A percentile compares a stretch with the other conserved stretches of the same genome.
Conservation (phyloP, 2,329 filamentous ascomycete species). For the Sporothrix dimorphospora region DNA sequence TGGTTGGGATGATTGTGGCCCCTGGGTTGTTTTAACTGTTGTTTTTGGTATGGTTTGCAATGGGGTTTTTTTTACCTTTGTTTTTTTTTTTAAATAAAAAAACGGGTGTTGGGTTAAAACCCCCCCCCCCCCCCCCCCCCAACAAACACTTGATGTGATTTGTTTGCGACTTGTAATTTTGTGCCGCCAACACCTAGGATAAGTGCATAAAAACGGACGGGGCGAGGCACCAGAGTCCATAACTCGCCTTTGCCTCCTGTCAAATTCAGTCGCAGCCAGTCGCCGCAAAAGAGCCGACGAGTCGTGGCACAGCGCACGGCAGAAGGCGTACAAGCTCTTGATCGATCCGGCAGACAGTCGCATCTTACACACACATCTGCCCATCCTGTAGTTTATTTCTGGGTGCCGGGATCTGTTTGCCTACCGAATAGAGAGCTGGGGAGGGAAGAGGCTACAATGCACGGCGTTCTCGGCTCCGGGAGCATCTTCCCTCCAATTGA, state of each 20-base stretch:
- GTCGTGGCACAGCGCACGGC: slow-evolving; percentile 26
- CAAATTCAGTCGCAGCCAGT: background rate
- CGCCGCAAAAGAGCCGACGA: slow-evolving; percentile 22
- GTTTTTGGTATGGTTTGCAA: too few species aligned
- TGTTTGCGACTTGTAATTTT: background rate
- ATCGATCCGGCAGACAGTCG: slow-evolving; percentile 27
- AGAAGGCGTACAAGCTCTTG: slow-evolving; percentile 20
- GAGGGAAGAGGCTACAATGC: background rate
- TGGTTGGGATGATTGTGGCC: too few species aligned
- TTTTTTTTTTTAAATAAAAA: too few species aligned
- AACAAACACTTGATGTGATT: background rate
- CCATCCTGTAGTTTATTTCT: slow-evolving; percentile 5
- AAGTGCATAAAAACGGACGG: background rate
- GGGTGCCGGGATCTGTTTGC: background rate
- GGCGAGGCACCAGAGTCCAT: too few species aligned
- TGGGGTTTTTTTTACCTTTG: too few species aligned
- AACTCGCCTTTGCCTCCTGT: background rate
- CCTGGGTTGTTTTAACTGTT: too few species aligned
- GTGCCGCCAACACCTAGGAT: background rate
- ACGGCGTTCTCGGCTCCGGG: background rate
- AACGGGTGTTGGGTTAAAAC: too few species aligned
- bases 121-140: too few species aligned
- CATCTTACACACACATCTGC: slow-evolving; percentile 21
- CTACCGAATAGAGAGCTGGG: background rate
- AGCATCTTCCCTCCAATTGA: background rate